Percentiles rank a stretch among this genome's conserved stretches.
These are phyloP conservation scores for Bocquillonia castaneifolia DNA, from an alignment of 441 rosid species.

Conservation along the genomic window DNA sequence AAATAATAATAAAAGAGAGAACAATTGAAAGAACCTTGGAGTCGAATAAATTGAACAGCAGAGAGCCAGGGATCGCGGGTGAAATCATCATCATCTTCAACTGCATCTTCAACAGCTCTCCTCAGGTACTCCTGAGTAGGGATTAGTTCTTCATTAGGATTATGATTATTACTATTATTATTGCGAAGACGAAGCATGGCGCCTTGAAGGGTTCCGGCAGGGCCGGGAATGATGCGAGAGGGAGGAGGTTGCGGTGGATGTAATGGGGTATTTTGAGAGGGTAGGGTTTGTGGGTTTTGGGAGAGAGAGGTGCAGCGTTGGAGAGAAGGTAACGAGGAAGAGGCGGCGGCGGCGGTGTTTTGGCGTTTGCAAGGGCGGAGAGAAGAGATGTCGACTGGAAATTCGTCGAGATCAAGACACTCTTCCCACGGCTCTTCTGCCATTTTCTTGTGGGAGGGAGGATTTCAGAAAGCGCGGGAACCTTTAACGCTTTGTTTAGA, in stretches of 20 bases:
- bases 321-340: conserved; percentile 24
- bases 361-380: conserved; percentile 62
- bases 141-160: conserved; percentile 31
- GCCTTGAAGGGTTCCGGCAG: conserved; percentile 55
- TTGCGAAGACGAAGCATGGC: conserved; percentile 63
- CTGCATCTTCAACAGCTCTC: conserved; percentile 53
- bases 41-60: conserved; percentile 52
- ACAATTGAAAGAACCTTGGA: conserved; percentile 40
- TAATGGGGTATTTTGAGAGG: conserved; percentile 9
- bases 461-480: background rate
- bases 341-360: conserved; percentile 19
- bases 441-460: background rate
- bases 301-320: conserved; percentile 23
- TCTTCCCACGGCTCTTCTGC: conserved; percentile 60
- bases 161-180: conserved; percentile 23
- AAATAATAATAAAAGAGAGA: background rate
- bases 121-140: conserved; percentile 74
- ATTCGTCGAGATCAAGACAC: conserved; percentile 56
- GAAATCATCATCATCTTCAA: conserved; percentile 53
- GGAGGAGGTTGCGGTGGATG: conserved; percentile 10
- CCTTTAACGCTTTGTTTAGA: no score
- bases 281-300: background rate
- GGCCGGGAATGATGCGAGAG: conserved; percentile 51
- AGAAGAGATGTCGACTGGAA: conserved; percentile 45
- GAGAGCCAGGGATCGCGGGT: conserved; percentile 53